Percentiles rank a stretch among this genome's conserved stretches.
These are phyloP conservation scores for Circinella minor DNA, from an alignment of 371 early-diverging fungal species.

Conservation along the genomic window DNA sequence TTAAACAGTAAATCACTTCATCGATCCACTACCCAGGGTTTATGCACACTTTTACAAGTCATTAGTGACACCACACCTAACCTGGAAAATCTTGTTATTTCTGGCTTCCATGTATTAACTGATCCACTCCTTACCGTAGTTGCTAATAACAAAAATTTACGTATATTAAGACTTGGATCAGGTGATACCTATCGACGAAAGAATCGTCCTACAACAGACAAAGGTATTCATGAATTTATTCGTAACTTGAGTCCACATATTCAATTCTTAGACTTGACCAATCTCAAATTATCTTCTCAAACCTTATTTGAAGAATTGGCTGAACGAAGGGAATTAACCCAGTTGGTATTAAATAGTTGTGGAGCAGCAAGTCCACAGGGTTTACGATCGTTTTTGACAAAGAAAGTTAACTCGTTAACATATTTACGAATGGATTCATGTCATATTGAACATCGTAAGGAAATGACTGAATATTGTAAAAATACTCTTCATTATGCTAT, in stretches of 20 bases:
- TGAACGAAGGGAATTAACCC: background rate
- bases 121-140: background rate
- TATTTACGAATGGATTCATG: background rate
- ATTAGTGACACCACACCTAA: background rate
- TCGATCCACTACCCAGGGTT: background rate
- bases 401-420: background rate
- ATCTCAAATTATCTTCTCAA: background rate
- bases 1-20: background rate
- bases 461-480: background rate
- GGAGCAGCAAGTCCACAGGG: background rate
- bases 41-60: background rate
- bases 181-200: background rate
- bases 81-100: background rate
- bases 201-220: background rate
- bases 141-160: background rate
- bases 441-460: background rate
- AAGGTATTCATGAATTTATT: background rate
- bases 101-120: background rate
- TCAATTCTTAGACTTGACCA: background rate
- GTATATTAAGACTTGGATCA: background rate
- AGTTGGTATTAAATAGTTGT: background rate
- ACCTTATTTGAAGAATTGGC: background rate
- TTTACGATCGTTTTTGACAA: background rate
- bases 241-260: background rate
- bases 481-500: background rate